Percentiles rank a stretch among this genome's conserved stretches.
phyloP scores from a whole-genome alignment of 768 basidiomycete species.

The Melanogaster broomeanus region DNA sequence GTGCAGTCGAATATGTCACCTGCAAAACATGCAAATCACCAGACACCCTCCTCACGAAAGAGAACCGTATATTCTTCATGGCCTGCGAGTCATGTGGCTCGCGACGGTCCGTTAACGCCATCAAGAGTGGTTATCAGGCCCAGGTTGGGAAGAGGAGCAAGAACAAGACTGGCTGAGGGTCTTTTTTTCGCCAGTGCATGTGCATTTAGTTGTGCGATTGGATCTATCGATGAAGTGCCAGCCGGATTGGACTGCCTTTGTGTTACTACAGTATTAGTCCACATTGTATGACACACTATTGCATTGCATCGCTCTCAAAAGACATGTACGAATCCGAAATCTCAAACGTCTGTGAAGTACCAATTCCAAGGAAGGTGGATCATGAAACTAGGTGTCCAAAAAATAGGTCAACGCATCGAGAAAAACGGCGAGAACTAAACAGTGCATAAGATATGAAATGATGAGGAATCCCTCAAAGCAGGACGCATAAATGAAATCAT shows the following conservation, averaged over 20 bases:
- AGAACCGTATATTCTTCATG: slow-evolving; percentile 99
- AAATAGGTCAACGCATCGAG: slow-evolving; percentile 3
- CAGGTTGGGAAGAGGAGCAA: slow-evolving; percentile 88
- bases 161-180: slow-evolving; percentile 65
- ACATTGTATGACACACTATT: slow-evolving; percentile 11
- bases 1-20: slow-evolving; percentile 92
- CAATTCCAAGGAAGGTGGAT: no score
- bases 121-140: slow-evolving; percentile 99
- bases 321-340: slow-evolving; percentile 21
- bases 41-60: slow-evolving; percentile 94
- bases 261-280: no score
- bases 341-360: not conserved
- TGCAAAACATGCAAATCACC: slow-evolving; percentile 99
- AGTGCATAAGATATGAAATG: slow-evolving; percentile 14
- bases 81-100: slow-evolving; percentile 90
- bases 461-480: not conserved
- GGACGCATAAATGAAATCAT: slow-evolving; percentile 5
- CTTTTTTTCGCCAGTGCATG: not conserved
- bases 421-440: slow-evolving; percentile 14
- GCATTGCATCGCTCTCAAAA: slow-evolving; percentile 23
- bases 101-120: slow-evolving; percentile 88
- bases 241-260: slow-evolving; percentile 1
- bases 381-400: not conserved
- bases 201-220: not conserved
- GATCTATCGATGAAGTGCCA: not conserved